Evolutionary conservation across 2,329 filamentous ascomycete species (phyloP), one percentile per base, ranked within the genome.

Genomic region (Paraconiothyrium brasiliense): DNA sequence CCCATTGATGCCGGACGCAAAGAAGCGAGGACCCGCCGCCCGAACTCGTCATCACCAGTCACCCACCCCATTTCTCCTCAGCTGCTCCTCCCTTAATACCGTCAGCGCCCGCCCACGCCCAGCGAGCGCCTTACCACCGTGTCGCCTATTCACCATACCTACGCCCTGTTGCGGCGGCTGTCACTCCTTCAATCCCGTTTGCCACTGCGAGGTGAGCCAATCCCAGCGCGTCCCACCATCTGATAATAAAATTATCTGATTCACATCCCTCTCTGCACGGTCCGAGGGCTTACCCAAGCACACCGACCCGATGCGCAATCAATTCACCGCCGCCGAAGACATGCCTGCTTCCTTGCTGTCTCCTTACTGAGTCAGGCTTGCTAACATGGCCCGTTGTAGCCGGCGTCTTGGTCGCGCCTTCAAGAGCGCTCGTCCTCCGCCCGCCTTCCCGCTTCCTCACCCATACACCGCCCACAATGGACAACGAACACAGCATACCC

Each of bases 401-500:
- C 60, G 35, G 64, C 49, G 63, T 58, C 69, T 68, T 71, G 66
- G 66, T 71, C 63, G 67, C 67, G 60, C 64, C 62, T 54, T 55
- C 59, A 59, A 65, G 46, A 65, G 61, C 63, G 39, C 57, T 60
- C 37, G 41, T 55, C 51, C 60, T 44, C 62, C 58, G 48, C 49
- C 64, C 57, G 35, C 60, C 43, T 60, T 65, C 46, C 52, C 65
- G 63, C 59, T 60, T 60, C 61, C 71, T 73, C 70, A 63, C 72
- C 44, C 57, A 67, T 58, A 52, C 71, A 32, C 61, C 67, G 30
- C 61, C 52, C n/a, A 62, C 69, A 51, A 69, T 69, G 66, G 59
- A 65, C 60, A 66, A 71, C 57, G 57, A 65, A 57, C 67, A 71
- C 55, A 73, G 67, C 60, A 78, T 83, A 48, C 81, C 82, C 35